Percentiles rank a stretch among this genome's conserved stretches.
Conservation (phyloP, 805 yeast species). For the Saccharomycopsis babjevae region DNA sequence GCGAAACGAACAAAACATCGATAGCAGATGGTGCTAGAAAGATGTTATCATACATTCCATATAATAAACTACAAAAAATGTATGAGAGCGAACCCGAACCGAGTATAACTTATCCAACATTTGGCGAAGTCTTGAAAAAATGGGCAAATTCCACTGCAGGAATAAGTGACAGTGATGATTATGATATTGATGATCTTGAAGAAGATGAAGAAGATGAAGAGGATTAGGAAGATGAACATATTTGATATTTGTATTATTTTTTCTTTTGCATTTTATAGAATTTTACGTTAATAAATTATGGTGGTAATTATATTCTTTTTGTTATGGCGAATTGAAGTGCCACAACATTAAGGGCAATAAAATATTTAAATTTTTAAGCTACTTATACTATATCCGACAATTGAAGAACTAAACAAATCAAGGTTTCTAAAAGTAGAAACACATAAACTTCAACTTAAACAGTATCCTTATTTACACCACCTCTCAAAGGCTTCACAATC, state of each 20-base stretch:
- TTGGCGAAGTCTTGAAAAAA: constrained; percentile 12
- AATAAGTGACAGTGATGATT: constrained; percentile 14
- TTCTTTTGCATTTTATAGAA: neutral
- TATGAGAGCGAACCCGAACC: constrained; percentile 6
- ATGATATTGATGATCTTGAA: constrained; percentile 9
- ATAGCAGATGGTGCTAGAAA: neutral
- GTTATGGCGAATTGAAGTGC: neutral
- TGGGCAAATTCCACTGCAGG: constrained; percentile 19
- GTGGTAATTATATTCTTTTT: neutral
- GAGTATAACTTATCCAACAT: constrained; percentile 12
- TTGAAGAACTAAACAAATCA: neutral
- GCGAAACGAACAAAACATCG: neutral
- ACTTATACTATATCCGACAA: too few species aligned
- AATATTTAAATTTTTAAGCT: too few species aligned
- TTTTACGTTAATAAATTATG: neutral
- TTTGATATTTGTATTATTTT: neutral
- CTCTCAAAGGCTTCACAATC: constrained; percentile 54
- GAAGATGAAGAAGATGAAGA: constrained; percentile 11
- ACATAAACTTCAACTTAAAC: neutral
- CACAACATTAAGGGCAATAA: neutral
- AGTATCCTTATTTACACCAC: constrained; percentile 29
- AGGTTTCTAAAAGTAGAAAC: neutral
- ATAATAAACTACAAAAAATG: neutral
- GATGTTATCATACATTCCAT: neutral
- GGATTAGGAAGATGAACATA: neutral